Percentiles rank a stretch among this genome's conserved stretches.
These are phyloP conservation scores for Biscogniauxia marginata DNA, from an alignment of 2,329 filamentous ascomycete genomes.

Conservation along the genomic window DNA sequence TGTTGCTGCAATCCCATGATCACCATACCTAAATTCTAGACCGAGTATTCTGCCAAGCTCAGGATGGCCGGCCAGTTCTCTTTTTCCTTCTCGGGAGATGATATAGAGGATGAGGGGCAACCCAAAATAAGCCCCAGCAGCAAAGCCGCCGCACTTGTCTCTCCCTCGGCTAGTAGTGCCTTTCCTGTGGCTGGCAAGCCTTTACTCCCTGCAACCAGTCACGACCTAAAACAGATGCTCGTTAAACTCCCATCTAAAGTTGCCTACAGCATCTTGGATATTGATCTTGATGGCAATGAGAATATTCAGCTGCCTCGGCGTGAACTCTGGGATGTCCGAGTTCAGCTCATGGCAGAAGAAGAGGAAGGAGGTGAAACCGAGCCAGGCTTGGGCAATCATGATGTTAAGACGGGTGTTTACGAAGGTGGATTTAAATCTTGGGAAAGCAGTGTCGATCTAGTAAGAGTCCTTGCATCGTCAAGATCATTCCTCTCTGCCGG, in stretches of 20 bases:
- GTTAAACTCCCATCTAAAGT: slow-evolving; percentile 68
- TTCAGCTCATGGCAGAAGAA: slow-evolving; percentile 78
- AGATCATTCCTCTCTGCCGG: slow-evolving; percentile 33
- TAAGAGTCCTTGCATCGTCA: slow-evolving; percentile 59
- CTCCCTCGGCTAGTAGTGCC: slow-evolving; percentile 42
- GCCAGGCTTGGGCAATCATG: slow-evolving; percentile 61
- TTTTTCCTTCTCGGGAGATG: slow-evolving; percentile 62
- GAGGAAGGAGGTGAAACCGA: slow-evolving; percentile 46
- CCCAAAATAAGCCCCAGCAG: slow-evolving; percentile 22
- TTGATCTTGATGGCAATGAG: slow-evolving; percentile 58
- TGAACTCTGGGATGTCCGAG: slow-evolving; percentile 77
- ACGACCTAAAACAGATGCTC: slow-evolving; percentile 52
- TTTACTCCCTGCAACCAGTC: slow-evolving; percentile 53
- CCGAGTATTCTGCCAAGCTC: background rate
- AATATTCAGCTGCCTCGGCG: slow-evolving; percentile 63
- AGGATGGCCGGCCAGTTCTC: slow-evolving; percentile 47
- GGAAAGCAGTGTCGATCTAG: slow-evolving; percentile 81
- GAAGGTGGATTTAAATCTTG: slow-evolving; percentile 88
- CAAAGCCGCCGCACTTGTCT: slow-evolving; percentile 23
- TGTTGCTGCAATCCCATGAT: too few relatives aligned
- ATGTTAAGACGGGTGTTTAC: slow-evolving; percentile 79
- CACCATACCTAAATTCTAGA: background rate
- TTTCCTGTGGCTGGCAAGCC: slow-evolving; percentile 63
- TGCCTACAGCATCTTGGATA: slow-evolving; percentile 61
- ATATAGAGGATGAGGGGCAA: slow-evolving; percentile 55